Evolutionary conservation across 495 filamentous ascomycete species (phyloP).

Genomic region (Hypoxylon perforatum): DNA sequence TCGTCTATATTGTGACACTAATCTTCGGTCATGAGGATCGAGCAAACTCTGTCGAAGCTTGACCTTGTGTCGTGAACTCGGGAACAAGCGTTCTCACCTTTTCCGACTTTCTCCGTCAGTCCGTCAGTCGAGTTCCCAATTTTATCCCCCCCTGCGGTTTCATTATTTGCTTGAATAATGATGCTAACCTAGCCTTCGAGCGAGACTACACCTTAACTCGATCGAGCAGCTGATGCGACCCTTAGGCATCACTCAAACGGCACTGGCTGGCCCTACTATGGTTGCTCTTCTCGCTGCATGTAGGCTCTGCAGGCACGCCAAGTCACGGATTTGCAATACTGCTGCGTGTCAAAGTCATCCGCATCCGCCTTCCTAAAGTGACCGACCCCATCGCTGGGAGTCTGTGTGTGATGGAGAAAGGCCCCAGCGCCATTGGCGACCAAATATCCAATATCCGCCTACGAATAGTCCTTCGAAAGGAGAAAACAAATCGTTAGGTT

Average conservation of each 20-base stretch:
- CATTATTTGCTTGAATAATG: slow-evolving; percentile 13
- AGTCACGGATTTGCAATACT: slow-evolving; percentile 27
- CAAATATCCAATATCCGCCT: slow-evolving; percentile 6
- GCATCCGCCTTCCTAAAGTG: slow-evolving; percentile 35
- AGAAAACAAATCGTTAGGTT: slow-evolving; percentile 9
- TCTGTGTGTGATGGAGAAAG: slow-evolving; percentile 5
- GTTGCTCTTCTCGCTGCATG: slow-evolving; percentile 10
- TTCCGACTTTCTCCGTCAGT: slow-evolving; percentile 36
- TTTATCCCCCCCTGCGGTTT: background rate
- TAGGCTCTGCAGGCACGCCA: slow-evolving; percentile 26
- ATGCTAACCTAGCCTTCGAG: slow-evolving; percentile 2
- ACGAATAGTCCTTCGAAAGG: slow-evolving; percentile 1
- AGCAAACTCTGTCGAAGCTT: slow-evolving; percentile 29
- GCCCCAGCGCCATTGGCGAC: slow-evolving; percentile 16
- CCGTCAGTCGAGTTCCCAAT: slow-evolving; percentile 3
- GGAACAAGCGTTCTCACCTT: slow-evolving; percentile 6
- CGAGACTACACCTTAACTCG: slow-evolving; percentile 16
- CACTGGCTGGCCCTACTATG: slow-evolving; percentile 25
- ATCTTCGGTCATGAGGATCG: slow-evolving; percentile 31
- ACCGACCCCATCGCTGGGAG: background rate
- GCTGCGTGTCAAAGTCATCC: slow-evolving; percentile 23
- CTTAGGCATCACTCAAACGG: slow-evolving; percentile 12
- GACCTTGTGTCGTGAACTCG: slow-evolving; percentile 16
- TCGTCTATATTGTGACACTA: slow-evolving; percentile 15
- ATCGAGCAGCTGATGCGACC: slow-evolving; percentile 28